phyloP scores from a whole-genome alignment of 2,329 filamentous ascomycete species.

The Calonectria leucothoes region DNA sequence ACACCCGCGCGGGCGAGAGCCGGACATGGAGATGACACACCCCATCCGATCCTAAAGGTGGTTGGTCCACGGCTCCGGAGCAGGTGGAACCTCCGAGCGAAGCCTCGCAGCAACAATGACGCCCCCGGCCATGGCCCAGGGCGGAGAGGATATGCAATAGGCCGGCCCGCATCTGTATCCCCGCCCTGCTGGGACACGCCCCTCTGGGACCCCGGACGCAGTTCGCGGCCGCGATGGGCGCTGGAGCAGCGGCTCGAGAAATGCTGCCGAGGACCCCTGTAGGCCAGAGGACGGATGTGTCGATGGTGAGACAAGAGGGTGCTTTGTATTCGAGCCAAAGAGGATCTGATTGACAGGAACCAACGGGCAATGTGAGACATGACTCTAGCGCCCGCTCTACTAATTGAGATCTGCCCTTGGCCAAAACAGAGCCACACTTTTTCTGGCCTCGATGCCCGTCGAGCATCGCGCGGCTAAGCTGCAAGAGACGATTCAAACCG shows the following conservation, averaged over 20 bases:
- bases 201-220: not conserved
- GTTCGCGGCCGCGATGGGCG: not conserved
- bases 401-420: slow-evolving; percentile 40
- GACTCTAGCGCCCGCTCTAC: slow-evolving; percentile 22
- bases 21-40: not conserved
- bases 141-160: slow-evolving; percentile 1
- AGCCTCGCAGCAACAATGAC: slow-evolving; percentile 5
- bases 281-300: not conserved
- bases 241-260: not conserved
- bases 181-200: not conserved
- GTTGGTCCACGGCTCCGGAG: slow-evolving; percentile 8
- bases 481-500: not conserved
- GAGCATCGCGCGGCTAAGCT: not conserved
- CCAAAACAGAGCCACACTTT: slow-evolving; percentile 22
- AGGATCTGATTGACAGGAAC: slow-evolving; percentile 8
- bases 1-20: slow-evolving; percentile 10
- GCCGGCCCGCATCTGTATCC: slow-evolving; percentile 4
- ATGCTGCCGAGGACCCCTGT: slow-evolving; percentile 1
- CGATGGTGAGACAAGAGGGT: not conserved
- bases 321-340: slow-evolving; percentile 8
- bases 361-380: slow-evolving; percentile 30
- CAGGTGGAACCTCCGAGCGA: slow-evolving; percentile 3
- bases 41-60: not conserved
- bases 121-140: not conserved
- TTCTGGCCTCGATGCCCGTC: slow-evolving; percentile 8